A percentile compares a stretch with the other conserved stretches of the same genome.
Conservation (phyloP, 1,284 basidiomycete species). For the Ustilago sp. region DNA sequence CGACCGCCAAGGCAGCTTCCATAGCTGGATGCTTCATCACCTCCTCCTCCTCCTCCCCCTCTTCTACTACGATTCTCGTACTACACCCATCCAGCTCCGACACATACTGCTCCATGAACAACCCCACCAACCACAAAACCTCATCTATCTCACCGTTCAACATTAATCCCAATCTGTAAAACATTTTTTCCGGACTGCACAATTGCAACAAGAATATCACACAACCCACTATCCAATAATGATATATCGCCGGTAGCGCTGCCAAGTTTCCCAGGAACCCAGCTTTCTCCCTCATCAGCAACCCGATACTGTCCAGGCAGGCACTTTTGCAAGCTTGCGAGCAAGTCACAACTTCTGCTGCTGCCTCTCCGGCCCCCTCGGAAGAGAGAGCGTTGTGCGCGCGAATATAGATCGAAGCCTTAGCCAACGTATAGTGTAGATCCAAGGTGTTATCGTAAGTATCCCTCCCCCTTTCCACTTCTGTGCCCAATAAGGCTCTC, state of each 20-base stretch:
- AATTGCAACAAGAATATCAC: conserved; percentile 19
- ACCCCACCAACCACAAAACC: neutral
- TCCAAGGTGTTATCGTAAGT: conserved; percentile 22
- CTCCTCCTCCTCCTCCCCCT: neutral
- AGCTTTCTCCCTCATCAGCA: neutral
- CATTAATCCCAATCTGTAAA: conserved; percentile 20
- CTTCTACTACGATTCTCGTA: conserved; percentile 6
- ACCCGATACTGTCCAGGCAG: conserved; percentile 18
- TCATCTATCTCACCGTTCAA: conserved; percentile 18
- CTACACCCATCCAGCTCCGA: conserved; percentile 15
- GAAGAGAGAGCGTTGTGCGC: neutral
- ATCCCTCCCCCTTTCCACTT: conserved; percentile 19
- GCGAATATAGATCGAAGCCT: conserved; percentile 10
- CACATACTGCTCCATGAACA: conserved; percentile 18
- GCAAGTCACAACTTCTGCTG: neutral
- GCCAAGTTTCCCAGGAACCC: conserved; percentile 14
- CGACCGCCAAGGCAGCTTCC: conserved; percentile 18
- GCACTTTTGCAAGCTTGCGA: conserved; percentile 5
- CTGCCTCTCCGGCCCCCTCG: neutral
- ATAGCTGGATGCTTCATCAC: conserved; percentile 22
- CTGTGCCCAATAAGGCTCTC: conserved; percentile 5
- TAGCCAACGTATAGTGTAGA: conserved; percentile 20
- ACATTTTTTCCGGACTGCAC: conserved; percentile 9
- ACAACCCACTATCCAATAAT: conserved; percentile 21
- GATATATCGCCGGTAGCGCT: conserved; percentile 26